These are phyloP conservation scores for Leptographium flavum DNA, from an alignment of 2,329 filamentous ascomycete species.

Conservation along the genomic window DNA sequence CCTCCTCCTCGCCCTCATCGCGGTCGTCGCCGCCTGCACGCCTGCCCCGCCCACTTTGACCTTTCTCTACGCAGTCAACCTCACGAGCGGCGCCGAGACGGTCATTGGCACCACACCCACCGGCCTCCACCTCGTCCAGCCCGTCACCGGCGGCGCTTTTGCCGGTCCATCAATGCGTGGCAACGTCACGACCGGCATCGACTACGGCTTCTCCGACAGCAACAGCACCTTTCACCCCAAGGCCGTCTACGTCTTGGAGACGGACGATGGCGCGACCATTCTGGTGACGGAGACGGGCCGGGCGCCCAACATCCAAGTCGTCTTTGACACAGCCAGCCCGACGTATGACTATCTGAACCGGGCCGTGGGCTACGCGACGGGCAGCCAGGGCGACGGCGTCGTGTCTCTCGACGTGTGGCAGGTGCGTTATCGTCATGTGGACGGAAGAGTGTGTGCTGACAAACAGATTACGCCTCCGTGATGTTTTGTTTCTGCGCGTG, in stretches of 20 bases:
- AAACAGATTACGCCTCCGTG: background rate
- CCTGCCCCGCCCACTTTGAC: slow-evolving; percentile 12
- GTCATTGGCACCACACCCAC: slow-evolving; percentile 14
- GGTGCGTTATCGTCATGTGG: slow-evolving; percentile 1
- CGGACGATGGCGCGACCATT: slow-evolving; percentile 22
- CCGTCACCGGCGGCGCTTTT: slow-evolving; percentile 22
- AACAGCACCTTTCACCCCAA: slow-evolving; percentile 23
- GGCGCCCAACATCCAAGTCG: slow-evolving; percentile 19
- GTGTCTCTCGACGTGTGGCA: slow-evolving; percentile 9
- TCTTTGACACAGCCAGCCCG: slow-evolving; percentile 21
- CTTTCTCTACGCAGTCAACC: slow-evolving; percentile 17
- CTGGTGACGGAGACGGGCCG: slow-evolving; percentile 22
- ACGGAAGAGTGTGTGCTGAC: background rate
- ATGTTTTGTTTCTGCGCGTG: no score
- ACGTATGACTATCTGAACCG: slow-evolving; percentile 24
- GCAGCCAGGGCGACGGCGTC: slow-evolving; percentile 1
- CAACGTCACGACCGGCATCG: slow-evolving; percentile 19
- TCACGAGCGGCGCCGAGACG: slow-evolving; percentile 10
- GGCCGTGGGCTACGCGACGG: slow-evolving; percentile 15
- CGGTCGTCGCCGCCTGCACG: background rate
- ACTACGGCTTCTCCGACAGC: slow-evolving; percentile 22
- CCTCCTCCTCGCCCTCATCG: background rate
- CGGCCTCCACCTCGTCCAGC: slow-evolving; percentile 16
- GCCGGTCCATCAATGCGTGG: slow-evolving; percentile 18
- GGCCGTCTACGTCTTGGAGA: slow-evolving; percentile 24